Evolutionary conservation across 305 asterid genomes (phyloP), one percentile per base, ranked within the genome.

Genomic region (Fraxinus sp.): DNA sequence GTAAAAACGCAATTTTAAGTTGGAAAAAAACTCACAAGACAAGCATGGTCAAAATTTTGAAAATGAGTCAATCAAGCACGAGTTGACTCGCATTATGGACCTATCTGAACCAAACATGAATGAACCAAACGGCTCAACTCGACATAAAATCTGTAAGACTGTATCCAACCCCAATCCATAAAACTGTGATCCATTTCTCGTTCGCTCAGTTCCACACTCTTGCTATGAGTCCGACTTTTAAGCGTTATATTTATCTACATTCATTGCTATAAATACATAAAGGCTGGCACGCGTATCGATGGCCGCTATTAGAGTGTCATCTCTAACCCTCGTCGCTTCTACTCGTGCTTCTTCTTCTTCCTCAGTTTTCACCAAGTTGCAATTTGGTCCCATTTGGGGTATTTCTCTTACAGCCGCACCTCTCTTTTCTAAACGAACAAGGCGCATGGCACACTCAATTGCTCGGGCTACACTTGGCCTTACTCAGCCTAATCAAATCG

Each of bases 401-500:
- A 70, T 88, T 78, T 85, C 90, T 16, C 80, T 84, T 57, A 46
- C 83, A 4, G 24, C 74, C 36, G 78, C 84, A 11, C 82, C 86
- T 73, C 66, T 76, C 0, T 79, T 81, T 59, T 75, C 78, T 52
- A 77, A 52, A 66, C 79, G 80, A 85, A 33, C 87, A 8, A 84
- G 46, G 80, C 92, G 91, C 20, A 92, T 93, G 98, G 91, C 97
- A 79, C 95, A 93, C 81, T 85, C 95, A 74, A 84, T 92, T 84
- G 92, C 98, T 79, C 88, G 88, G 84, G 98, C 95, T 87, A 90
- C 97, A 76, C 99, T 94, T 26, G 99, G 99, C 87, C 97, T 96
- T 76, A 94, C 99, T 83, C 84, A 88, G 26, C 87, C 98, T 18
- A 92, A 86, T 57, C 89, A 83, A 73, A 83, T 85, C 79, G 97